Base-by-base conservation (phyloP, 1,139 yeast species). In the Ogataea hybrid region DNA sequence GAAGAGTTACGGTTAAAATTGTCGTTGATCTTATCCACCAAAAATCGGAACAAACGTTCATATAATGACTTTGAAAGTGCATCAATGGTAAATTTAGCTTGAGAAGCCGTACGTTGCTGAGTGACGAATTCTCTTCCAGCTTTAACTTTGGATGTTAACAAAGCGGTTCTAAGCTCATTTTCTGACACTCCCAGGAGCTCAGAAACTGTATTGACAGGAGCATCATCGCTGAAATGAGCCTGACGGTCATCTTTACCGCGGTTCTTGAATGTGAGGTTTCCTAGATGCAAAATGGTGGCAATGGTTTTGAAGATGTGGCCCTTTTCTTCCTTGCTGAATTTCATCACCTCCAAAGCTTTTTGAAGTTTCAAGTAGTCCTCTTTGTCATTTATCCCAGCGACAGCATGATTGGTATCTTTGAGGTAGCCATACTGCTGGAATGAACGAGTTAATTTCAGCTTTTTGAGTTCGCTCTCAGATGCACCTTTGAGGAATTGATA, bases 111-210 rank as follows among this genome's bases (percentile, higher is more conserved):
- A 54, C 86, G 79, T 18, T 94, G 79, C 58, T 88, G 95, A 12
- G 80, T 76, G 21, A 92, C 88, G 67, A 77, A 75, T 61, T 94
- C 98, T 52, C 80, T 76, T 3, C 98, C 98, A 2, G 97, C 97
- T 59, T 82, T 88, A 11, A 90, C 96, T 54, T 79, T 82, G 5
- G 97, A 97, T 32, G 79, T 76, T 31, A 90, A 64, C 16, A 94
- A 69, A 0, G 84, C 73, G 23, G 70, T 70, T 46, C 66, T 66
- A 52, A 92, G 81, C 11, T 73, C 78, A 1, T 68, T 67, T 21
- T 73, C 67, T 2, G 52, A 16, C 25, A 92, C 75, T 0, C 95
- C 95, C 32, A 92, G 70, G 25, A 89, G 64, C 21, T 73, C 70
- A 22, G 84, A 74, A 3, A 86, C 73, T 1, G 23, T 46, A 7